Percentiles rank a stretch among this genome's conserved stretches.
Evolutionary conservation across 352 stramenopile genomes (phyloP).

Genomic region (Pythium phragmiticola): DNA sequence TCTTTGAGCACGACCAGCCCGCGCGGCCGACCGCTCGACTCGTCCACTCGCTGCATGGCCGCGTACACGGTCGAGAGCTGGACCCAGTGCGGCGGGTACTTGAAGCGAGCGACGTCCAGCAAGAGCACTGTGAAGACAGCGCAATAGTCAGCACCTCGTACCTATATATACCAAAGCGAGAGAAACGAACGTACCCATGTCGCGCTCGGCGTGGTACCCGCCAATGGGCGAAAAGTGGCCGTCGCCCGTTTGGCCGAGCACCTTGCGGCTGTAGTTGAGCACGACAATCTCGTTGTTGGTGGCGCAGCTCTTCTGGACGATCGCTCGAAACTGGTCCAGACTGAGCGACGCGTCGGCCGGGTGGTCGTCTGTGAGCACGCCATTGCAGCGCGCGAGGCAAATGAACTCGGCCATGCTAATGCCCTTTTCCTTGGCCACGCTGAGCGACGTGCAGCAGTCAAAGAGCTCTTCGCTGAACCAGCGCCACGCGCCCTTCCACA

Average conservation of each 20-base stretch:
- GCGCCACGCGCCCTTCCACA: constrained; percentile 79
- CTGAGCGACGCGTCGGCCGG: constrained; percentile 49
- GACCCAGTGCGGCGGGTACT: constrained; percentile 86
- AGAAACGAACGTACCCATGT: constrained; percentile 51
- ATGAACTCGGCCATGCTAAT: constrained; percentile 75
- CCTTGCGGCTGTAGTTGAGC: constrained; percentile 90
- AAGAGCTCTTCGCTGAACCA: constrained; percentile 87
- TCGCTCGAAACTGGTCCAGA: constrained; percentile 47
- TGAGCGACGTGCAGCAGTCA: constrained; percentile 76
- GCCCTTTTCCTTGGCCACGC: constrained; percentile 65
- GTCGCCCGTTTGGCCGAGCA: constrained; percentile 92
- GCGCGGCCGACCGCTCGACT: constrained; percentile 19
- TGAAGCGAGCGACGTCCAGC: constrained; percentile 95
- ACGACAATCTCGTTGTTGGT: constrained; percentile 87
- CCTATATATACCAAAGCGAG: background rate
- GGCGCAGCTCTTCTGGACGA: constrained; percentile 75
- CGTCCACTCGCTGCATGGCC: constrained; percentile 16
- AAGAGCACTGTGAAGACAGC: constrained; percentile 79
- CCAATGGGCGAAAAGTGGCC: constrained; percentile 97
- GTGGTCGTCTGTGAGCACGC: constrained; percentile 40
- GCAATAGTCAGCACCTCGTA: background rate
- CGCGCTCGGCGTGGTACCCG: constrained; percentile 89
- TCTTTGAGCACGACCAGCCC: constrained; percentile 43
- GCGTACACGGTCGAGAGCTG: constrained; percentile 14
- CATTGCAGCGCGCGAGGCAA: constrained; percentile 42